phyloP scores from a whole-genome alignment of 371 early-diverging fungal genomes.

The Zancudomyces culisetae region DNA sequence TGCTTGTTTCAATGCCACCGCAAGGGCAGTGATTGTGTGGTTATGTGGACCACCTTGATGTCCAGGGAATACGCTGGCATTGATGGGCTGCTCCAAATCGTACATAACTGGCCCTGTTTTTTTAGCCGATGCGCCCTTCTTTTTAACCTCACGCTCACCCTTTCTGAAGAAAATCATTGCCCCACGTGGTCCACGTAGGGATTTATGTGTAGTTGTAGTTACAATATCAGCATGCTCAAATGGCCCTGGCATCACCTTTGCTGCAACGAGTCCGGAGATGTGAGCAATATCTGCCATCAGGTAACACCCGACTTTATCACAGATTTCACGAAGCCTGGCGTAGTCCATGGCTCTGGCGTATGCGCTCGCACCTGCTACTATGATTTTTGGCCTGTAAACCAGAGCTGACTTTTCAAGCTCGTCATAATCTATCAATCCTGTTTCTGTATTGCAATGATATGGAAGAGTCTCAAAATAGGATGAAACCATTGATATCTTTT shows the following conservation, averaged over 20 bases:
- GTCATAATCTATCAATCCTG: slow-evolving; percentile 92
- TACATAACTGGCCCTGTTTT: slow-evolving; percentile 69
- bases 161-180: slow-evolving; percentile 97
- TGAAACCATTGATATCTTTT: slow-evolving; percentile 95
- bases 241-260: slow-evolving; percentile 69
- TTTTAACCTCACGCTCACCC: slow-evolving; percentile 28
- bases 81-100: slow-evolving; percentile 83
- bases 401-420: slow-evolving; percentile 64
- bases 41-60: slow-evolving; percentile 99
- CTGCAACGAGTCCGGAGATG: slow-evolving; percentile 84
- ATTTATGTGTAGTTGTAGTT: slow-evolving; percentile 98
- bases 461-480: slow-evolving; percentile 94
- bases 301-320: slow-evolving; percentile 69
- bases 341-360: slow-evolving; percentile 96
- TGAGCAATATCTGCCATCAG: slow-evolving; percentile 98
- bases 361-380: slow-evolving; percentile 96
- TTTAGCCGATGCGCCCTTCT: slow-evolving; percentile 35
- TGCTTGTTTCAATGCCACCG: slow-evolving; percentile 90
- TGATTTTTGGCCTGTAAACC: slow-evolving; percentile 89
- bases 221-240: slow-evolving; percentile 96
- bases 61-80: slow-evolving; percentile 96
- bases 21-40: slow-evolving; percentile 95
- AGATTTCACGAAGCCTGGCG: slow-evolving; percentile 74
- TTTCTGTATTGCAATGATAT: slow-evolving; percentile 80
- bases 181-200: slow-evolving; percentile 96